Base-by-base conservation (phyloP, 306 rosid species). In the Prunus kanzakura region DNA sequence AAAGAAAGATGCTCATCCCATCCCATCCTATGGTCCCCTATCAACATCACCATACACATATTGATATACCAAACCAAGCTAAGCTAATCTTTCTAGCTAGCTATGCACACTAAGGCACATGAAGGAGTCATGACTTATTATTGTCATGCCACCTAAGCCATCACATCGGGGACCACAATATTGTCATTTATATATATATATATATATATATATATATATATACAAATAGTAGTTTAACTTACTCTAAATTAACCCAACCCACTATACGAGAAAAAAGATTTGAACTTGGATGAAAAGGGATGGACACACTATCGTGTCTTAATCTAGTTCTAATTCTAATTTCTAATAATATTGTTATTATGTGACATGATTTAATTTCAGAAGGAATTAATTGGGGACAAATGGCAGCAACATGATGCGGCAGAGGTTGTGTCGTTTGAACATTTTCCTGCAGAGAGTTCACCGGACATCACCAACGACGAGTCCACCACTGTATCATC, bases 361-460 rank as follows among this genome's bases (percentile, higher is more conserved):
- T 56, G 46, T 65, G 38, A 10, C 67, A 38, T 72, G 20, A 72
- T 64, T 67, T 79, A 13, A 43, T 67, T 61, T 81, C 73, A 84
- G 81, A 80, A 85, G 82, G 82, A 84, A 35, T 35, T 35, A 10
- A 82, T 25, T 27, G 86, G 49, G 72, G 83, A 86, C 54, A 88
- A 87, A 80, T 82, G 88, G 89, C 88, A 82, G 38, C 41, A 35
- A 35, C 89, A 77, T 35, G 91, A 90, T 29, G 88, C 83, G 9
- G 89, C 91, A 18, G 96, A 95, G 65, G 96, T 86, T 25, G 90
- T 95, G 69, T 90, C 91, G 15, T 83, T 95, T 51, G 92, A 95
- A 64, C 93, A 92, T 85, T 95, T 90, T 73, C 90, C 92, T 9
- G 77, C 87, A 4, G 89, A 87, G 82, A 89, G 90, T 76, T 95